Conservation (phyloP, 2,329 filamentous ascomycete species). For the Arthrobotrys sinensis region DNA sequence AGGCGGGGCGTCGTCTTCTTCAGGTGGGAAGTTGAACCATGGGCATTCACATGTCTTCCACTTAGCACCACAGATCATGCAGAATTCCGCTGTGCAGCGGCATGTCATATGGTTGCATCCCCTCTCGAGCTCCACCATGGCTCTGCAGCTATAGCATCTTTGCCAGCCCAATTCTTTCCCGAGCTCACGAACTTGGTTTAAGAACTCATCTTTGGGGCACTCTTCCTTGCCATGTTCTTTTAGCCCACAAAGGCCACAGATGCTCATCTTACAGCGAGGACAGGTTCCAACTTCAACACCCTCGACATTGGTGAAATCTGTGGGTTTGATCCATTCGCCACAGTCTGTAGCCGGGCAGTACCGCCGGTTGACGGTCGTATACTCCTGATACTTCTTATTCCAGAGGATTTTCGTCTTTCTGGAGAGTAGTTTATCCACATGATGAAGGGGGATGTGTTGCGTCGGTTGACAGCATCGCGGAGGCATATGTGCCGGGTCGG, state of each 20-base stretch:
- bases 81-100: conserved; percentile 59
- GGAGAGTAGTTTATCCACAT: conserved; percentile 81
- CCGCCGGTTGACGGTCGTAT: conserved; percentile 79
- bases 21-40: conserved; percentile 60
- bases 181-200: conserved; percentile 70
- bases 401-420: conserved; percentile 72
- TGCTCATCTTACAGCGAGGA: conserved; percentile 78
- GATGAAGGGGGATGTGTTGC: conserved; percentile 80
- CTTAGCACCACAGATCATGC: conserved; percentile 56
- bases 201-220: conserved; percentile 81
- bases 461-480: conserved; percentile 81
- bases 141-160: conserved; percentile 63
- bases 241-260: conserved; percentile 81
- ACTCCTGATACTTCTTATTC: conserved; percentile 86
- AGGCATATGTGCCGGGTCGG: conserved; percentile 85
- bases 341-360: conserved; percentile 83
- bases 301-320: conserved; percentile 71
- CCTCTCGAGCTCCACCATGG: conserved; percentile 63
- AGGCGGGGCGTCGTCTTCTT: conserved; percentile 55
- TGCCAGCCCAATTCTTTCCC: conserved; percentile 63
- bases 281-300: conserved; percentile 73
- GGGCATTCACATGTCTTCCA: conserved; percentile 60
- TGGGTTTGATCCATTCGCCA: conserved; percentile 84
- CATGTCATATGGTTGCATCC: conserved; percentile 65
- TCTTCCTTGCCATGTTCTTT: conserved; percentile 79